Evolutionary conservation across 177 flowering plant genomes (phyloP).

Genomic region (Tripterygium wilfordii): DNA sequence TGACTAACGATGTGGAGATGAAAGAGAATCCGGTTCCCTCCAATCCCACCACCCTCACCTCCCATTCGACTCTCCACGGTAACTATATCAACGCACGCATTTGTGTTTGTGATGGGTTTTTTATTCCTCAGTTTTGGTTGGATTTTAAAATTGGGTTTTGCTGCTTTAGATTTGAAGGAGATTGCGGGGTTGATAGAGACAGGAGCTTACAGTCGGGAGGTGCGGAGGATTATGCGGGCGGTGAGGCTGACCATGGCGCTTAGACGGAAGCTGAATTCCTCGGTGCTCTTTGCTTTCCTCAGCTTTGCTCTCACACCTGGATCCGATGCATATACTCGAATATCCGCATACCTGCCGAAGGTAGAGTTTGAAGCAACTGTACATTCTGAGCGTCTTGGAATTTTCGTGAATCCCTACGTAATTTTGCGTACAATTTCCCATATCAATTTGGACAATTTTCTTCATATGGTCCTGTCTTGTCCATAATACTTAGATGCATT

Average conservation of each 20-base stretch:
- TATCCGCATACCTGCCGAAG: conserved; percentile 66
- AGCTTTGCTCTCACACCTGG: conserved; percentile 51
- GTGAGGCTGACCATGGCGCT: conserved; percentile 63
- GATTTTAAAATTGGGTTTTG: not conserved
- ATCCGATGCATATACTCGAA: conserved; percentile 55
- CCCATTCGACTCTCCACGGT: conserved; percentile 64
- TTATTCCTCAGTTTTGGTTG: not conserved
- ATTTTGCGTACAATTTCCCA: too few relatives aligned
- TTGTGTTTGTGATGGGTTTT: not conserved
- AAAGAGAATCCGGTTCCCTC: conserved; percentile 63
- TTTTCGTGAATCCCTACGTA: too few relatives aligned
- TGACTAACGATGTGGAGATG: conserved; percentile 92
- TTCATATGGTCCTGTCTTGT: too few relatives aligned
- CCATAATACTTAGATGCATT: too few relatives aligned
- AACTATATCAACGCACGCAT: conserved; percentile 3
- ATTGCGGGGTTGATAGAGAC: conserved; percentile 64
- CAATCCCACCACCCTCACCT: conserved; percentile 33
- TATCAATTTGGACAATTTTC: too few relatives aligned
- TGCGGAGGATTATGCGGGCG: conserved; percentile 62
- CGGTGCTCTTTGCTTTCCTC: conserved; percentile 61
- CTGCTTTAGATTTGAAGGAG: conserved; percentile 69
- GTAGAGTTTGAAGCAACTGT: too few relatives aligned
- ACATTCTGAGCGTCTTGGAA: too few relatives aligned
- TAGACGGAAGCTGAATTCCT: conserved; percentile 56
- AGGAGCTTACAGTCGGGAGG: conserved; percentile 75